phyloP scores from a whole-genome alignment of 1,284 basidiomycete species.

The Thelephora terrestris region DNA sequence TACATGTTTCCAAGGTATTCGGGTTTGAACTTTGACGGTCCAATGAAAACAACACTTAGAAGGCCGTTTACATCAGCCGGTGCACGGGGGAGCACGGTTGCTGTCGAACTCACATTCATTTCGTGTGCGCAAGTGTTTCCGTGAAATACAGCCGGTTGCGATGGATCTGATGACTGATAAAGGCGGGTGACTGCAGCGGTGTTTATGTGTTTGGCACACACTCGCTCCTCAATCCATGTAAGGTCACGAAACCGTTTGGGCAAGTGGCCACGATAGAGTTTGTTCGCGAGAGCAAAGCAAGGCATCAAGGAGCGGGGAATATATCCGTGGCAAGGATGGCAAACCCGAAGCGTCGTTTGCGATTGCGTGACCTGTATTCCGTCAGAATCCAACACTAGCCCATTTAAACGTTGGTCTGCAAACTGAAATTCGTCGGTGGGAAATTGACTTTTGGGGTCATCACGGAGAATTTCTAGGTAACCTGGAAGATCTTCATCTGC shows the following conservation, averaged over 20 bases:
- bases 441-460: neutral
- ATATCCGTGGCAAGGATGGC: too few species aligned
- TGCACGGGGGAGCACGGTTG: neutral
- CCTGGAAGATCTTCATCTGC: neutral
- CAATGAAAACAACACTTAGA: neutral
- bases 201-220: neutral
- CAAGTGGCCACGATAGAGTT: neutral
- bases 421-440: neutral
- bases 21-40: neutral
- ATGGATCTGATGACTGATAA: neutral
- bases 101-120: neutral
- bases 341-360: too few species aligned
- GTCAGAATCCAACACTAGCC: neutral
- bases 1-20: neutral
- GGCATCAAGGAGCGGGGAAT: too few species aligned
- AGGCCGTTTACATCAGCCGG: neutral
- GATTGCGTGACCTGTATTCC: neutral
- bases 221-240: neutral
- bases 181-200: neutral
- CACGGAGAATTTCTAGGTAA: neutral
- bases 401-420: neutral
- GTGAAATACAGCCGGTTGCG: neutral
- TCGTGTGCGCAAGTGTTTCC: neutral
- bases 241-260: neutral
- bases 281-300: neutral